Percentiles rank a stretch among this genome's conserved stretches.
phyloP scores from a whole-genome alignment of 345 rosid genomes.

The Syzygium oleosum region DNA sequence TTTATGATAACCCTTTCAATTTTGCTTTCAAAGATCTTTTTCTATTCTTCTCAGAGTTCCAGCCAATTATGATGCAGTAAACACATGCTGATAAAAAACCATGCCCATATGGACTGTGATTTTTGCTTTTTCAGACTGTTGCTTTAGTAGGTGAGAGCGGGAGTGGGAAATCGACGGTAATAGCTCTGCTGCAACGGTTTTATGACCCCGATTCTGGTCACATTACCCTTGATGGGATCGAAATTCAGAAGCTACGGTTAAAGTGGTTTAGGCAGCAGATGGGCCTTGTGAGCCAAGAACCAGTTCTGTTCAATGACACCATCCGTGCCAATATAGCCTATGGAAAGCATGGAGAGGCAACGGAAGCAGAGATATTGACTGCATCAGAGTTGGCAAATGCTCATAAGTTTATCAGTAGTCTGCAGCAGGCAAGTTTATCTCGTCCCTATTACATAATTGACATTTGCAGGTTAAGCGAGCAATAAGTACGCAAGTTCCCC shows the following conservation, averaged over 20 bases:
- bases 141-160: conserved; percentile 39
- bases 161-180: conserved; percentile 30
- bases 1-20: no score
- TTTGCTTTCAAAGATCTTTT: not conserved
- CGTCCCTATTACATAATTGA: not conserved
- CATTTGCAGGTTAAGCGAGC: not conserved
- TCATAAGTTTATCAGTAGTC: conserved; percentile 16
- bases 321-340: conserved; percentile 32
- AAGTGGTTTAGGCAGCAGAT: conserved; percentile 30
- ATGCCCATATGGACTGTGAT: not conserved
- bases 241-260: conserved; percentile 15
- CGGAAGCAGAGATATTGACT: conserved; percentile 20
- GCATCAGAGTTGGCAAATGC: conserved; percentile 28
- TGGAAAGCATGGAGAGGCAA: conserved; percentile 23
- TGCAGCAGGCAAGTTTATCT: conserved; percentile 13
- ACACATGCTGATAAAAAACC: not conserved
- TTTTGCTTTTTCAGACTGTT: conserved; percentile 13
- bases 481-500: not conserved
- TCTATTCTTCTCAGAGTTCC: not conserved
- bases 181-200: conserved; percentile 24
- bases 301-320: conserved; percentile 19
- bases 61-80: not conserved
- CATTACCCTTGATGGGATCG: conserved; percentile 23
- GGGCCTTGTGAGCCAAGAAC: conserved; percentile 34
- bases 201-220: conserved; percentile 28